Evolutionary conservation across 2,329 filamentous ascomycete genomes (phyloP), one percentile per base, ranked within the genome.

Genomic region (Trichoderma citrinoviride): DNA sequence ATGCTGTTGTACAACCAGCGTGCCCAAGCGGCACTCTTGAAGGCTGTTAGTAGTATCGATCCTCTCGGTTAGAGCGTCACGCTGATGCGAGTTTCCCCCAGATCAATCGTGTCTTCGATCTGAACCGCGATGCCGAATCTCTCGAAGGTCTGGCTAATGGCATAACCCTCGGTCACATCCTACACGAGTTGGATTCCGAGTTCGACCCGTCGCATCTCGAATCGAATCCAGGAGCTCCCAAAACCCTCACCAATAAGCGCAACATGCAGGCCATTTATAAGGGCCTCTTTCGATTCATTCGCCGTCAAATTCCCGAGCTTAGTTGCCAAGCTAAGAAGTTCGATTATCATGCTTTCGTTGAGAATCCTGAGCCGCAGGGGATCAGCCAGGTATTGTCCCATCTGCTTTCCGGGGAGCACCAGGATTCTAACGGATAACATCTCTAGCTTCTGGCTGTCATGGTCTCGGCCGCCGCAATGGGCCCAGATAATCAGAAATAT

Each of bases 391-490:
- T 81, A 80, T 68, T 21, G 47, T 66, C 23, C n/a, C 71, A 66
- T 70, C 29, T 65, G 41, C 7, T 17, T 3, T 21, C 25, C 23
- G 23, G 44, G 5, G 21, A 43, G 3, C 6, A 12, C n/a, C 21
- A 29, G 17, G 33, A 29, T 19, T 23, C 21, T 61, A 52, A 61
- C 33, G 7, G 37, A 23, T 2, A n/a, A 3, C 23, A 76, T 52
- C 76, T 79, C 64, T 79, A 89, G 79, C 79, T 90, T 57, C 78
- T 90, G 47, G 85, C 86, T 65, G 80, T 90, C 63, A 82, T 90
- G 72, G 79, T 90, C 23, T 83, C 75, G 15, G 77, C 87, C n/a
- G 85, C 85, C 27, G 83, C 87, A 67, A 82, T 83, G 72, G 87
- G 86, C 14, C 82, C 85, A 27, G 82, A 85, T 61, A 82, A 82